phyloP scores from a whole-genome alignment of 305 asterid genomes.

The Caryopteris hybrid region DNA sequence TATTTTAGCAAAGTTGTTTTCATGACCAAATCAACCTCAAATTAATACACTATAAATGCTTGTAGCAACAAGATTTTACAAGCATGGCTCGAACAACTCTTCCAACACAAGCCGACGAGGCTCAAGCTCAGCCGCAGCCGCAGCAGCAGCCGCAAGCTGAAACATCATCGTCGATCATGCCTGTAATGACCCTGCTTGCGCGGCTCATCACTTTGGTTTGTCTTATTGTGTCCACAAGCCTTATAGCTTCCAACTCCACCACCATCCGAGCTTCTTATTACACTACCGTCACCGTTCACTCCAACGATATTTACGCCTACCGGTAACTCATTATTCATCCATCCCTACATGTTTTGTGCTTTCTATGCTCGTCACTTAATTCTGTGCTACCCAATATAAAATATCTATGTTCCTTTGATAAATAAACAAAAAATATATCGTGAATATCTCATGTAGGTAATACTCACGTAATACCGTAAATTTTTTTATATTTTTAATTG shows the following conservation, averaged over 20 bases:
- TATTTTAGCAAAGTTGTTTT: too few relatives aligned
- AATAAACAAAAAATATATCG: too few relatives aligned
- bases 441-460: too few relatives aligned
- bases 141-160: not conserved
- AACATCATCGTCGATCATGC: not conserved
- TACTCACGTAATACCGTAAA: too few relatives aligned
- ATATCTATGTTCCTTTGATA: too few relatives aligned
- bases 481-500: too few relatives aligned
- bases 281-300: not conserved
- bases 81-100: conserved; percentile 13
- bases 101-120: conserved; percentile 14
- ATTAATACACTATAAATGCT: too few relatives aligned
- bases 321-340: not conserved
- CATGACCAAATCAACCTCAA: too few relatives aligned
- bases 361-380: too few relatives aligned
- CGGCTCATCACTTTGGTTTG: conserved; percentile 14
- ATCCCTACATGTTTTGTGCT: too few relatives aligned
- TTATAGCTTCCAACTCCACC: conserved; percentile 19
- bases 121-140: not conserved
- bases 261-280: not conserved
- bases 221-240: conserved; percentile 17
- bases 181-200: not conserved
- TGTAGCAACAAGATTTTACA: not conserved
- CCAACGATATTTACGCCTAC: conserved; percentile 23
- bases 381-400: too few relatives aligned